These are phyloP conservation scores for Suillus paluster DNA, from an alignment of 768 basidiomycete species.

Conservation along the genomic window DNA sequence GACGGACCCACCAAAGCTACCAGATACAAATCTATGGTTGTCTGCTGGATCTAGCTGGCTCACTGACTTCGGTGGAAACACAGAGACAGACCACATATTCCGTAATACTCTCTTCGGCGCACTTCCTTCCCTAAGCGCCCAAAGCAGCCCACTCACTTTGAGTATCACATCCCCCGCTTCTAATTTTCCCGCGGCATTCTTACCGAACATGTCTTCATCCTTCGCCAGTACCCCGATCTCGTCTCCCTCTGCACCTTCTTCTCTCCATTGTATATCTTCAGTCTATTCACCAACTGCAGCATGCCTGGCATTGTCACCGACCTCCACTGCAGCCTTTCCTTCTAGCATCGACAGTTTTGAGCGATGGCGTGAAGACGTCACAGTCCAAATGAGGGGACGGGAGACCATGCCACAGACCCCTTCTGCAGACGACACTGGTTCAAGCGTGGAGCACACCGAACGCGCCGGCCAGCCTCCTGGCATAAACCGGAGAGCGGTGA, in stretches of 20 bases:
- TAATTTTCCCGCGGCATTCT: constrained; percentile 19
- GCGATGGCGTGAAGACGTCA: constrained; percentile 32
- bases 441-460: not conserved
- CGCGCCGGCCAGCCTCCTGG: not conserved
- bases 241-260: constrained; percentile 18
- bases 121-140: constrained; percentile 15
- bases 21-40: constrained; percentile 19
- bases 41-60: constrained; percentile 33
- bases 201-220: constrained; percentile 18
- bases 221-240: constrained; percentile 20
- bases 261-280: constrained; percentile 12
- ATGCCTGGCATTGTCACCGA: constrained; percentile 29
- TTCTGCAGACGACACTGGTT: not conserved
- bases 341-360: constrained; percentile 33
- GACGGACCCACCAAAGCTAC: constrained; percentile 11
- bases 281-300: not conserved
- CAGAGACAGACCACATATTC: constrained; percentile 37
- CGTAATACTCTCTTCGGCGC: constrained; percentile 24
- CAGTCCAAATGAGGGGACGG: not conserved
- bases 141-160: constrained; percentile 26
- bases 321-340: constrained; percentile 36
- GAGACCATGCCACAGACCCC: not conserved
- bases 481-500: not conserved
- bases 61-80: constrained; percentile 35
- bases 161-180: constrained; percentile 26